phyloP scores from a whole-genome alignment of 2,329 filamentous ascomycete species.

The Penicillium frequentans region DNA sequence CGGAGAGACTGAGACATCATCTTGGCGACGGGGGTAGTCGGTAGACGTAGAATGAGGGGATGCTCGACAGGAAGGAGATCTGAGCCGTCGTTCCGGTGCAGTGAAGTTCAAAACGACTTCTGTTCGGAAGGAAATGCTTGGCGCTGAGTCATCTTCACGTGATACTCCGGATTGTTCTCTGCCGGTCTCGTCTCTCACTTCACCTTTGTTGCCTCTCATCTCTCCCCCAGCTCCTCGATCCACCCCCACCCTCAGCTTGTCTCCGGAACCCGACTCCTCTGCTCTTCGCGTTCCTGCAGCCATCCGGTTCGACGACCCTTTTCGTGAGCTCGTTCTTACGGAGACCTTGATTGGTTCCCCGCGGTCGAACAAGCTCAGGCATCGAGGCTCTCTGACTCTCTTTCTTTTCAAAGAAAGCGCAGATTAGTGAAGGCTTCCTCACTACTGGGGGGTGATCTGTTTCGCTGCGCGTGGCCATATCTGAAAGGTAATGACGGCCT shows the following conservation, averaged over 20 bases:
- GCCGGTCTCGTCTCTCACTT: constrained; percentile 10
- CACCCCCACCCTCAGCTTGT: constrained; percentile 27
- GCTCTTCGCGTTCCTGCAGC: constrained; percentile 24
- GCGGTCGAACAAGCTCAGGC: constrained; percentile 37
- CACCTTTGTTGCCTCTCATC: constrained; percentile 10
- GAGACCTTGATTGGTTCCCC: constrained; percentile 44
- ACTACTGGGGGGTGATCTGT: constrained; percentile 22
- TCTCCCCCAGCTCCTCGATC: constrained; percentile 15
- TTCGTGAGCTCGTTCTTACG: constrained; percentile 36
- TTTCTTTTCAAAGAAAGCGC: constrained; percentile 18
- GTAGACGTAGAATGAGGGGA: constrained; percentile 23
- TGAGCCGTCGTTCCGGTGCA: constrained; percentile 27
- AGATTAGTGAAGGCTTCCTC: constrained; percentile 22
- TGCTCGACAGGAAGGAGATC: constrained; percentile 25
- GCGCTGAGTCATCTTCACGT: constrained; percentile 23
- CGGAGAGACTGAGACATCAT: constrained; percentile 64
- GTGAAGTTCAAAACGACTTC: constrained; percentile 29
- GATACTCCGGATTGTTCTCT: constrained; percentile 12
- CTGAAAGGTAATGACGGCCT: constrained; percentile 38
- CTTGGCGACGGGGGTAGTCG: constrained; percentile 31
- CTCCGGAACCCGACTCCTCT: constrained; percentile 27
- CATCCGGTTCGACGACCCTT: constrained; percentile 32
- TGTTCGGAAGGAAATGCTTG: constrained; percentile 26
- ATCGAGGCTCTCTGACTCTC: constrained; percentile 24
- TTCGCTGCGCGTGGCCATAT: constrained; percentile 8